phyloP scores from a whole-genome alignment of 192 early-diverging fungal species.

The Chytriomyces sp. region DNA sequence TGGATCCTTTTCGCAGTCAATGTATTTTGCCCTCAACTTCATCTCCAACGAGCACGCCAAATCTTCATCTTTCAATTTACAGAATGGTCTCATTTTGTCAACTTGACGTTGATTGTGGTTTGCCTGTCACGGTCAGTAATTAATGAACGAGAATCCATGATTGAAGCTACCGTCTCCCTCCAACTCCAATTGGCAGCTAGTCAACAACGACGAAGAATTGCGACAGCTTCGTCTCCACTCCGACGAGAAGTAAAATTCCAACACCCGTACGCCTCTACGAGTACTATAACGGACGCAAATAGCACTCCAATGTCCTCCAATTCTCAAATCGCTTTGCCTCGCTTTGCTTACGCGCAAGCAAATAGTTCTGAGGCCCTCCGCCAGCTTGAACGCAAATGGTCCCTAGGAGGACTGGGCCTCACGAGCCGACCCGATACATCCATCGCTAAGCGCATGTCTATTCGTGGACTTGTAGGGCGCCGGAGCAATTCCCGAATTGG shows the following conservation, averaged over 20 bases:
- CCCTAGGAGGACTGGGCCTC: no score
- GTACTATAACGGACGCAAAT: neutral
- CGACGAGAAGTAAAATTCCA: no score
- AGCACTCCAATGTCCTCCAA: neutral
- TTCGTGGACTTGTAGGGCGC: neutral
- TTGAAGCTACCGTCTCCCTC: neutral
- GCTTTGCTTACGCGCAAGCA: neutral
- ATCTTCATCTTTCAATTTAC: slow-evolving; percentile 7
- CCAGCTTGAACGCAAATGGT: neutral
- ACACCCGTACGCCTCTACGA: neutral
- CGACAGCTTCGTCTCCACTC: neutral
- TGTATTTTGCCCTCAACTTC: slow-evolving; percentile 27
- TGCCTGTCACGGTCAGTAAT: neutral
- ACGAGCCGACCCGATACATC: neutral
- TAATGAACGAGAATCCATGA: neutral
- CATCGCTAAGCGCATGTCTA: neutral
- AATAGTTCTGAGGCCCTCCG: neutral
- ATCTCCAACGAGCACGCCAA: neutral
- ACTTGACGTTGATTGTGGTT: neutral
- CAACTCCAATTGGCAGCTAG: neutral
- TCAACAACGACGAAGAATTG: neutral
- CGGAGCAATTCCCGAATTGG: neutral
- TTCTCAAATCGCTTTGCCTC: neutral
- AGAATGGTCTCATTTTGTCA: slow-evolving; percentile 9
- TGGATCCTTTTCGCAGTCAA: slow-evolving; percentile 23